These are phyloP conservation scores for Allodekkera sacchari DNA, from an alignment of 805 yeast species.

Conservation along the genomic window DNA sequence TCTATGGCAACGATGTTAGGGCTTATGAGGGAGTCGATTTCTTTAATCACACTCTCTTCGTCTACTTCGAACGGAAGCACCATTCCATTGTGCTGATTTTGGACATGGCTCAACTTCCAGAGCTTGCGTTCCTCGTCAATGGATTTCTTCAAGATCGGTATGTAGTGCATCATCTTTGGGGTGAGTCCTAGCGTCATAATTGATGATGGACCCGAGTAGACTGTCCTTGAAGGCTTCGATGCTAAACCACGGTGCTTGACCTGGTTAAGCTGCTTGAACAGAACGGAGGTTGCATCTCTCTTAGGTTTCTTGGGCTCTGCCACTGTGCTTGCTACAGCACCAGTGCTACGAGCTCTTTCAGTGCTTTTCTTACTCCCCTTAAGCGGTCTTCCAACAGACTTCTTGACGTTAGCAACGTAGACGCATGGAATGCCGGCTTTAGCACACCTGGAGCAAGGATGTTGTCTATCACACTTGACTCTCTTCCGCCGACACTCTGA, in stretches of 20 bases:
- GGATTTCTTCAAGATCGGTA: neutral
- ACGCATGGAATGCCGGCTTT: constrained; percentile 2
- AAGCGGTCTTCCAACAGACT: too few species aligned
- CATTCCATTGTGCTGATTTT: neutral
- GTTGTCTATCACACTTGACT: constrained; percentile 10
- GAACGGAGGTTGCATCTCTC: too few species aligned
- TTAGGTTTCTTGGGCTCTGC: too few species aligned
- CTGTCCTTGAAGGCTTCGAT: constrained; percentile 1
- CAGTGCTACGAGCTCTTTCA: too few species aligned
- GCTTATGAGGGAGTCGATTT: constrained; percentile 2
- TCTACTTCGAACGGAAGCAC: neutral
- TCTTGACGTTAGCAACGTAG: too few species aligned
- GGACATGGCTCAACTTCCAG: constrained; percentile 5
- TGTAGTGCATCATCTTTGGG: neutral
- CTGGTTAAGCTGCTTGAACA: too few species aligned
- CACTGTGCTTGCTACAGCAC: too few species aligned
- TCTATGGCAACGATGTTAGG: constrained; percentile 5
- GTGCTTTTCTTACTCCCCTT: too few species aligned
- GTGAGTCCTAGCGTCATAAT: neutral
- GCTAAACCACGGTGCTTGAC: too few species aligned
- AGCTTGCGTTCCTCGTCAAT: constrained; percentile 2
- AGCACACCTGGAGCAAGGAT: constrained; percentile 10
- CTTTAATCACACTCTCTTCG: neutral
- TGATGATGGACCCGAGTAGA: neutral
- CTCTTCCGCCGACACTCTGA: constrained; percentile 8